Evolutionary conservation across 1,284 basidiomycete genomes (phyloP).

Genomic region (Quambalaria eucalypti): DNA sequence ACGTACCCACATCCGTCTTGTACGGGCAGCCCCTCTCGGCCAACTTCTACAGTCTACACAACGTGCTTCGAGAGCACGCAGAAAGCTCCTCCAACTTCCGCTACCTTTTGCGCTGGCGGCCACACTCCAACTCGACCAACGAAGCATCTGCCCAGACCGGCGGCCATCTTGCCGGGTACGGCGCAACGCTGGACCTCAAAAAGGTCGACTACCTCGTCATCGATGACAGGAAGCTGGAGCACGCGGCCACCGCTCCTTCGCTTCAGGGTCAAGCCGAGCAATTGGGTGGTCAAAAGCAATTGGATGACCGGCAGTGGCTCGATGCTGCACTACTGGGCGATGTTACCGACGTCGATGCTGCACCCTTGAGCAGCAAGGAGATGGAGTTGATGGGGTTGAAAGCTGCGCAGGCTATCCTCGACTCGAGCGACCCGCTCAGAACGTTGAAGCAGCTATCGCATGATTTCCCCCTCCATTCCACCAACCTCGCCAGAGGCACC

Average conservation of each 20-base stretch:
- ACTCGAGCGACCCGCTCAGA: conserved; percentile 30
- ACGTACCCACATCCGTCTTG: conserved; percentile 14
- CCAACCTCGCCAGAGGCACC: conserved; percentile 16
- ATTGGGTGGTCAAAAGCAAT: neutral
- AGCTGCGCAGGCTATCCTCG: conserved; percentile 23
- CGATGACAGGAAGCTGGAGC: conserved; percentile 33
- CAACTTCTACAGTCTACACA: conserved; percentile 27
- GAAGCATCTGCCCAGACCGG: neutral
- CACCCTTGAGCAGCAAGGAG: neutral
- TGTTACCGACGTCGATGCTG: neutral
- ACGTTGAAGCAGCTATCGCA: conserved; percentile 31
- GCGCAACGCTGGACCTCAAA: conserved; percentile 83
- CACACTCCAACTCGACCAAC: conserved; percentile 6
- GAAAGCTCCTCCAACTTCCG: conserved; percentile 3
- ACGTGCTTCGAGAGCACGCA: conserved; percentile 13
- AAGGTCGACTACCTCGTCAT: conserved; percentile 93
- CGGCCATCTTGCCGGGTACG: conserved; percentile 69
- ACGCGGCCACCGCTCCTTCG: neutral
- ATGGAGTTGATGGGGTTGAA: conserved; percentile 15
- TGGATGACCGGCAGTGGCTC: conserved; percentile 9
- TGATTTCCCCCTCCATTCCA: conserved; percentile 37
- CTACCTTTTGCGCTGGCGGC: conserved; percentile 45
- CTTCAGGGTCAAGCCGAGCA: neutral
- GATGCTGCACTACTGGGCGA: conserved; percentile 10
- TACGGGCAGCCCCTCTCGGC: conserved; percentile 37